Percentiles rank a stretch among this genome's conserved stretches.
These are phyloP conservation scores for Globisporangium cystogenes DNA, from an alignment of 352 stramenopile species.

Conservation along the genomic window DNA sequence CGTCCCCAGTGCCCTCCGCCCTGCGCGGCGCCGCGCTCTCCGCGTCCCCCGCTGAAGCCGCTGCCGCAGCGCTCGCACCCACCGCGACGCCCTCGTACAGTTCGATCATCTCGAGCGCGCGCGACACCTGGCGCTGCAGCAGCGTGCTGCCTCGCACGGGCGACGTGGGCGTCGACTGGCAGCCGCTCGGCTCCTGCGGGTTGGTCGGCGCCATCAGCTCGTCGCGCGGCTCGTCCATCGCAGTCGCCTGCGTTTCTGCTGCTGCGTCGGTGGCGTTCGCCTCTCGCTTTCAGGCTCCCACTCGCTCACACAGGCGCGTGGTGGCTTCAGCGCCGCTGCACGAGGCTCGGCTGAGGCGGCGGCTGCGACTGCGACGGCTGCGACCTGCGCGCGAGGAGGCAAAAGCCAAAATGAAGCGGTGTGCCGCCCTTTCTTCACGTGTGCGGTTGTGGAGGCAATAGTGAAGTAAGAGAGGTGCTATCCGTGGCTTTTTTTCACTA, in stretches of 20 bases:
- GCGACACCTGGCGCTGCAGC: constrained; percentile 43
- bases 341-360: too few species aligned
- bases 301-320: too few species aligned
- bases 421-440: background rate
- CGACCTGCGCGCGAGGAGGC: constrained; percentile 6
- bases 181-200: background rate
- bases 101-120: constrained; percentile 45
- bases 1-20: background rate
- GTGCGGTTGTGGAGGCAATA: background rate
- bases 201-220: background rate
- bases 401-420: constrained; percentile 14
- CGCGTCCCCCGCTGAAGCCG: constrained; percentile 2
- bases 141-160: constrained; percentile 14
- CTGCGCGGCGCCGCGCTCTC: constrained; percentile 2
- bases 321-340: too few species aligned
- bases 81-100: constrained; percentile 19
- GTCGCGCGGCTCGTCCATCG: constrained; percentile 6
- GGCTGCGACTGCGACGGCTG: background rate
- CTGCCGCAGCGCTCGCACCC: background rate
- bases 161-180: constrained; percentile 12
- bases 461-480: constrained; percentile 2
- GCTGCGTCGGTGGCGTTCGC: too few species aligned
- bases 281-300: too few species aligned
- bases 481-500: too few species aligned
- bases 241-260: too few species aligned